Evolutionary conservation across 116 monocot genomes (phyloP).

Genomic region (Zostera marina): DNA sequence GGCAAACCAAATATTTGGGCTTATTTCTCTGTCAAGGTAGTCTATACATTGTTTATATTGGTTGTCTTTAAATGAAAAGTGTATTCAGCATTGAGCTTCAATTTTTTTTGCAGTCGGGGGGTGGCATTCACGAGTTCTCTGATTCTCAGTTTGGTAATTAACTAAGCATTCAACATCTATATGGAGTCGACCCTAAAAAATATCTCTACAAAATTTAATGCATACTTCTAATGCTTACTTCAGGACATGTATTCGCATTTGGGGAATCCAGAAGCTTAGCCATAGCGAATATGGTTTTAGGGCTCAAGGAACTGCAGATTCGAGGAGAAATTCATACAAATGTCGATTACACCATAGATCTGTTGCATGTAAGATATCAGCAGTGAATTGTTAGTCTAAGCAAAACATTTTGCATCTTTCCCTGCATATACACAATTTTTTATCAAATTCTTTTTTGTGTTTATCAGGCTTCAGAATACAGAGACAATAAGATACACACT

Average conservation of each 20-base stretch:
- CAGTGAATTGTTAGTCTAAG: not conserved
- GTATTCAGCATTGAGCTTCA: too few relatives aligned
- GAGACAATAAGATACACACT: constrained; percentile 97
- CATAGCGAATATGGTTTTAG: constrained; percentile 97
- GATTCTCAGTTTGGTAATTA: constrained; percentile 99
- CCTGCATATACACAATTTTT: not conserved
- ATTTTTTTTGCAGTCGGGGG: constrained; percentile 65
- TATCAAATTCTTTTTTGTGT: not conserved
- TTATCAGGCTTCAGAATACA: constrained; percentile 65
- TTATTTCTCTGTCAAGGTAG: constrained; percentile 95
- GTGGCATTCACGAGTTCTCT: constrained; percentile 98
- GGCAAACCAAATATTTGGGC: constrained; percentile 99
- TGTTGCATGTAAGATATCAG: constrained; percentile 58
- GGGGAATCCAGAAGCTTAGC: constrained; percentile 96
- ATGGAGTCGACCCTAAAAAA: not conserved
- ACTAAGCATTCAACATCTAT: not conserved
- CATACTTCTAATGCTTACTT: not conserved
- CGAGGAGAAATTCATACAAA: constrained; percentile 96
- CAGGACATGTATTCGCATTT: constrained; percentile 98
- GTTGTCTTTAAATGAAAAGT: not conserved
- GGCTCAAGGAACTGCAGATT: constrained; percentile 94
- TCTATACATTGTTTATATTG: constrained; percentile 3
- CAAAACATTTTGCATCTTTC: not conserved
- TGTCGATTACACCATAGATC: constrained; percentile 96
- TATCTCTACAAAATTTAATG: not conserved